These are phyloP conservation scores for Fusarium chuoi DNA, from an alignment of 2,329 filamentous ascomycete species.

Conservation along the genomic window DNA sequence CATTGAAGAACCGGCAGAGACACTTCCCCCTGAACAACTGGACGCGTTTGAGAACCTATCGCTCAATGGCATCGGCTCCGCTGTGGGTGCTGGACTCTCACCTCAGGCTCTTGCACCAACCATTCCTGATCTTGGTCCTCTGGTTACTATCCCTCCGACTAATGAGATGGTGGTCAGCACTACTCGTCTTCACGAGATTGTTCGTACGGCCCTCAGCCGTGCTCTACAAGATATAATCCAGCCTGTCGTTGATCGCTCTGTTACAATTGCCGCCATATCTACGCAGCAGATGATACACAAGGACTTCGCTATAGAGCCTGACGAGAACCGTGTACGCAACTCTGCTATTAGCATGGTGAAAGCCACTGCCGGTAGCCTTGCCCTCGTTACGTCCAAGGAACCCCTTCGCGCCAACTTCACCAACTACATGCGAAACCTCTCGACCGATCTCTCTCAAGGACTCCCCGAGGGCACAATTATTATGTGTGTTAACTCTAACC, in stretches of 20 bases:
- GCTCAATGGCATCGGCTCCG: constrained; percentile 76
- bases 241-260: constrained; percentile 95
- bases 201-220: constrained; percentile 85
- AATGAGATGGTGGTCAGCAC: constrained; percentile 82
- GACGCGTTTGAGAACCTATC: constrained; percentile 87
- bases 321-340: constrained; percentile 85
- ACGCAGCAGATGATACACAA: constrained; percentile 96
- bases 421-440: constrained; percentile 87
- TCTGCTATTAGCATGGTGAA: constrained; percentile 95
- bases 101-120: constrained; percentile 80
- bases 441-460: constrained; percentile 76
- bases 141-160: constrained; percentile 82
- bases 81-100: constrained; percentile 77
- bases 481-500: constrained; percentile 98
- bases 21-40: constrained; percentile 72
- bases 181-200: constrained; percentile 76
- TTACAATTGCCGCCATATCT: constrained; percentile 97
- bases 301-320: constrained; percentile 92
- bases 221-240: constrained; percentile 97
- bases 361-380: constrained; percentile 90
- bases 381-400: constrained; percentile 98
- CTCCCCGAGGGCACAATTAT: constrained; percentile 94
- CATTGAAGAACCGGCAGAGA: constrained; percentile 69
- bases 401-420: constrained; percentile 95
- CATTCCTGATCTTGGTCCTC: constrained; percentile 83